Evolutionary conservation across 2,329 filamentous ascomycete genomes (phyloP).

Genomic region (Sarocladium brachiariae): DNA sequence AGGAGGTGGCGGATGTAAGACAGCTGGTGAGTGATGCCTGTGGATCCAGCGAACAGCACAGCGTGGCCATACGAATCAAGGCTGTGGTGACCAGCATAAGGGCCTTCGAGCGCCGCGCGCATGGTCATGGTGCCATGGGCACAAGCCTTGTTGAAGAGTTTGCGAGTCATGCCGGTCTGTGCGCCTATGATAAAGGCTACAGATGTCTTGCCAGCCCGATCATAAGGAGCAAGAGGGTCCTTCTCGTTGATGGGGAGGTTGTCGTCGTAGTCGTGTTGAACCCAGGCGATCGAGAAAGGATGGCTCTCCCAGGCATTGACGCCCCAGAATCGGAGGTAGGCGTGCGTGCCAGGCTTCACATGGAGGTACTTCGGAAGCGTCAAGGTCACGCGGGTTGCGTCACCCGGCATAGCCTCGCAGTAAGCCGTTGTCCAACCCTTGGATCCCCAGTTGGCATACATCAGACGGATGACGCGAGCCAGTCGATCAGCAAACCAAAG

Average conservation of each 20-base stretch:
- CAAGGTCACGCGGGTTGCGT: conserved; percentile 63
- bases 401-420: conserved; percentile 62
- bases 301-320: conserved; percentile 66
- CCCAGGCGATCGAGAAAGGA: conserved; percentile 74
- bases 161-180: conserved; percentile 80
- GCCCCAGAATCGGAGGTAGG: conserved; percentile 64
- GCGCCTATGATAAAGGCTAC: conserved; percentile 83
- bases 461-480: conserved; percentile 54
- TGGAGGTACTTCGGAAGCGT: conserved; percentile 59
- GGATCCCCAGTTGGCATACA: conserved; percentile 59
- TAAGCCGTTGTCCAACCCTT: conserved; percentile 56
- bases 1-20: conserved; percentile 78
- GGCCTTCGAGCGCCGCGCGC: conserved; percentile 77
- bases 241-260: conserved; percentile 34
- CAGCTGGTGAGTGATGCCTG: conserved; percentile 92
- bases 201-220: conserved; percentile 39
- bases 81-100: conserved; percentile 76
- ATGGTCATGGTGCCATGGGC: conserved; percentile 47
- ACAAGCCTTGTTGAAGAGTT: conserved; percentile 63
- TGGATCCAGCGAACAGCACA: conserved; percentile 84
- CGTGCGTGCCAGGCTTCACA: conserved; percentile 64
- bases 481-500: conserved; percentile 71
- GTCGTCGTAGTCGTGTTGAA: conserved; percentile 44
- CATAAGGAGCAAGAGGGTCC: conserved; percentile 29
- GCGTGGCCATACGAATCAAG: conserved; percentile 89